A percentile compares a stretch with the other conserved stretches of the same genome.
Conservation (phyloP, 208 protist species). For the Wallacemonas sp. region DNA sequence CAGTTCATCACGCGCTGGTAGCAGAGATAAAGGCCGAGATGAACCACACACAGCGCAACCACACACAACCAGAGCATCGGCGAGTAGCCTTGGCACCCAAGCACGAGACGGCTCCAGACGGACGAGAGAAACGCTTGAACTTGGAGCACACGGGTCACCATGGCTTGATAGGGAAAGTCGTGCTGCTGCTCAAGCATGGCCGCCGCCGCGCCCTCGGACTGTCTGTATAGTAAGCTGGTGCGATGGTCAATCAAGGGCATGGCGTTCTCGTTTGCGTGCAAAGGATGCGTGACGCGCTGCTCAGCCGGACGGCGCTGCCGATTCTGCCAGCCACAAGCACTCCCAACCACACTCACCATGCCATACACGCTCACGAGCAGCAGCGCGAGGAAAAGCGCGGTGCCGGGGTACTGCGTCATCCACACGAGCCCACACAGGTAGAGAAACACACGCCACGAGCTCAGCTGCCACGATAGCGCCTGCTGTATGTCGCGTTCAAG, state of each 20-base stretch:
- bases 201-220: conserved; percentile 39
- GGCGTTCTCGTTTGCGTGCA: not conserved
- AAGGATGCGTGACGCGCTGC: conserved; percentile 9
- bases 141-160: conserved; percentile 48
- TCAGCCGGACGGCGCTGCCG: conserved; percentile 8
- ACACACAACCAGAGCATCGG: conserved; percentile 48
- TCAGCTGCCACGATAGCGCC: conserved; percentile 8
- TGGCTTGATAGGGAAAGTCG: conserved; percentile 39
- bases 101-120: conserved; percentile 36
- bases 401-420: conserved; percentile 2
- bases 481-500: not conserved
- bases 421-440: conserved; percentile 6
- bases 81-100: conserved; percentile 48
- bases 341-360: conserved; percentile 3
- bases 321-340: conserved; percentile 12
- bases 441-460: conserved; percentile 11
- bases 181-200: conserved; percentile 40
- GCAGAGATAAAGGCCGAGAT: conserved; percentile 19
- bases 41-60: conserved; percentile 14
- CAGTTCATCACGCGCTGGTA: conserved; percentile 15
- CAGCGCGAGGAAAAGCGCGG: not conserved
- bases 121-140: conserved; percentile 36
- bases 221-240: conserved; percentile 41
- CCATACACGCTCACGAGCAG: conserved; percentile 5
- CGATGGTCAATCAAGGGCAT: conserved; percentile 25